Conservation (phyloP, 2,329 filamentous ascomycete genomes). For the Escovopsis sp. region DNA sequence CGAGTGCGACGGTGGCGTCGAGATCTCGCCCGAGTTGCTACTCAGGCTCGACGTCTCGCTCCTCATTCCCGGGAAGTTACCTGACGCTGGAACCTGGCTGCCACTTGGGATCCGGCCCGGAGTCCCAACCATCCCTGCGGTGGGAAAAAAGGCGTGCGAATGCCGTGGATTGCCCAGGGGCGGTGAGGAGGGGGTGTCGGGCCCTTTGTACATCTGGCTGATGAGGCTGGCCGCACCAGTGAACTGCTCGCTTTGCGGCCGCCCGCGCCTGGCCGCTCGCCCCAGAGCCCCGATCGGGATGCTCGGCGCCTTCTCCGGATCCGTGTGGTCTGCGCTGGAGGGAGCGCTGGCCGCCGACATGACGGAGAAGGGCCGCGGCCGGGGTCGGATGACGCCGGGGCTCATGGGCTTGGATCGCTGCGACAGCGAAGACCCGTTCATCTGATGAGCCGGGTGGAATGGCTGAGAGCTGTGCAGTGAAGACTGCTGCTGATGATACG, state of each 20-base stretch:
- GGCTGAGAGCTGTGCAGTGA: no score
- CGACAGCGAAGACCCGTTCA: slow-evolving; percentile 33
- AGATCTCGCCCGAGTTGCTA: slow-evolving; percentile 46
- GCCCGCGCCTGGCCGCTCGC: slow-evolving; percentile 38
- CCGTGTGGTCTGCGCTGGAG: slow-evolving; percentile 32
- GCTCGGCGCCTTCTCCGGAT: slow-evolving; percentile 61
- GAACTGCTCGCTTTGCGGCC: slow-evolving; percentile 51
- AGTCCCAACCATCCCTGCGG: slow-evolving; percentile 34
- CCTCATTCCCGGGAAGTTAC: slow-evolving; percentile 59
- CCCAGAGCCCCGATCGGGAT: slow-evolving; percentile 52
- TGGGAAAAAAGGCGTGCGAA: slow-evolving; percentile 49
- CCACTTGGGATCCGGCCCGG: slow-evolving; percentile 38
- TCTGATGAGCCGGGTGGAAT: background rate
- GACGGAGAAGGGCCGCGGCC: slow-evolving; percentile 42
- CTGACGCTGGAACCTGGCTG: slow-evolving; percentile 30
- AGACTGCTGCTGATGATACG: no score
- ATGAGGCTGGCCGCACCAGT: slow-evolving; percentile 56
- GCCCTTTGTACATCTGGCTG: slow-evolving; percentile 78
- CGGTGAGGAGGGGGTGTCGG: slow-evolving; percentile 48
- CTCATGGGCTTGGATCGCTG: slow-evolving; percentile 49
- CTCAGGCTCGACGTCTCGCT: slow-evolving; percentile 51
- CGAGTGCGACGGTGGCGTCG: slow-evolving; percentile 35
- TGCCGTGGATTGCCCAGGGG: slow-evolving; percentile 42
- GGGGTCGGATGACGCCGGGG: slow-evolving; percentile 27
- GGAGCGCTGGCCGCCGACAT: slow-evolving; percentile 26